A percentile compares a stretch with the other conserved stretches of the same genome.
phyloP scores from a whole-genome alignment of 129 eudicot genomes.

The Flaveria bidentis region DNA sequence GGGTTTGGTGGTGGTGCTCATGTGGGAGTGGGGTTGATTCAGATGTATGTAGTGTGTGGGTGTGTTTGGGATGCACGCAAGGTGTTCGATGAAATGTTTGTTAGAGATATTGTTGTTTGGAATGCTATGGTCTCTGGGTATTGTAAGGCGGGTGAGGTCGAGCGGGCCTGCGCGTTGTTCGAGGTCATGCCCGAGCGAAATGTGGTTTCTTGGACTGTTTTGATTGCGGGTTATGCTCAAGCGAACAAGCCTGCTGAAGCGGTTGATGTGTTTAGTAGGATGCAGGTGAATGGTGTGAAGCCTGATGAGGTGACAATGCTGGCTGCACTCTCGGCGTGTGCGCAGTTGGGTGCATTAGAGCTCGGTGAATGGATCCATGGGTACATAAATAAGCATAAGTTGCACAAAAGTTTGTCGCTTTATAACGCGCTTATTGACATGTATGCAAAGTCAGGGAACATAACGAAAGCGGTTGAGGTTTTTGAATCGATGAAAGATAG shows the following conservation, averaged over 20 bases:
- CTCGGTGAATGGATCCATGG: slow-evolving; percentile 49
- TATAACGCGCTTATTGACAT: slow-evolving; percentile 55
- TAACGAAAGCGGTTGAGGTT: slow-evolving; percentile 34
- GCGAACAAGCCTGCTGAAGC: slow-evolving; percentile 41
- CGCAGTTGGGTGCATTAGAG: slow-evolving; percentile 47
- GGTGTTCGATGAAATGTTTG: slow-evolving; percentile 52
- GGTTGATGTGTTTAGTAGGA: slow-evolving; percentile 36
- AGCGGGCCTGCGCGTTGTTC: slow-evolving; percentile 30
- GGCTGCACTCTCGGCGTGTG: slow-evolving; percentile 47
- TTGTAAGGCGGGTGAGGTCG: slow-evolving; percentile 46
- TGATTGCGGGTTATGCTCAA: slow-evolving; percentile 47
- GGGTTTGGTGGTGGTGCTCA: slow-evolving; percentile 41
- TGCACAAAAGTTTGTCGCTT: slow-evolving; percentile 31
- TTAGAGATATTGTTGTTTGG: slow-evolving; percentile 46
- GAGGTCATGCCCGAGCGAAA: slow-evolving; percentile 41
- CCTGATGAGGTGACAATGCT: slow-evolving; percentile 56
- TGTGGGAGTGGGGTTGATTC: slow-evolving; percentile 40
- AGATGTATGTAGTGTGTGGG: slow-evolving; percentile 39
- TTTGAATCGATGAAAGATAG: slow-evolving; percentile 41
- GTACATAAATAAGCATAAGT: slow-evolving; percentile 20
- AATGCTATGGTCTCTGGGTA: slow-evolving; percentile 64
- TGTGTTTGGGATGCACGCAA: slow-evolving; percentile 41
- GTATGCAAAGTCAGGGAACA: slow-evolving; percentile 56
- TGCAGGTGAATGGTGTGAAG: slow-evolving; percentile 36
- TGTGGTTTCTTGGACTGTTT: slow-evolving; percentile 52